Evolutionary conservation across 2,329 filamentous ascomycete genomes (phyloP).

Genomic region (Colletotrichum falcatum): DNA sequence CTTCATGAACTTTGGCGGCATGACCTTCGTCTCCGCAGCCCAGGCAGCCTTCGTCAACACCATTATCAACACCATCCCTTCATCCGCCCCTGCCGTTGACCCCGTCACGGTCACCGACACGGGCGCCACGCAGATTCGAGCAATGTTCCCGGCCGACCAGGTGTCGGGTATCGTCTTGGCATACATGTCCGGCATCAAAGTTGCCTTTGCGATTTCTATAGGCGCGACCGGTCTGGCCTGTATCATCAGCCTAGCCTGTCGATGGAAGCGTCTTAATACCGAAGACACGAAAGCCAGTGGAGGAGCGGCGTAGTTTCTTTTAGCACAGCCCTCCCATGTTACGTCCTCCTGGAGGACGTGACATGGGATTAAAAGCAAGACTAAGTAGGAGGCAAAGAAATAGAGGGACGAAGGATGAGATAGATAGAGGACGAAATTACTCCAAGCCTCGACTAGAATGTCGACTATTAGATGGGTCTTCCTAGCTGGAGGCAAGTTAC

Average conservation of each 20-base stretch:
- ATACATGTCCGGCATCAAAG: slow-evolving; percentile 58
- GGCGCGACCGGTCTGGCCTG: slow-evolving; percentile 53
- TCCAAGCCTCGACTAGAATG: too few species aligned
- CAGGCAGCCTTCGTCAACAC: slow-evolving; percentile 55
- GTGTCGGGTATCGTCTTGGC: slow-evolving; percentile 63
- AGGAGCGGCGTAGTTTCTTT: neutral
- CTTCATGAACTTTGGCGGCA: slow-evolving; percentile 58
- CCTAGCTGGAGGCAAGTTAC: too few species aligned
- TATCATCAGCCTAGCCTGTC: slow-evolving; percentile 45
- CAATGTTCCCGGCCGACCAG: slow-evolving; percentile 58
- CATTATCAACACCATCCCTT: slow-evolving; percentile 44
- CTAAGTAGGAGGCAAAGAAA: too few species aligned
- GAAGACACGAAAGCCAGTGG: neutral
- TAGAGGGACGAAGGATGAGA: too few species aligned
- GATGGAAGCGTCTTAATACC: neutral
- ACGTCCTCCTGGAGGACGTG: too few species aligned
- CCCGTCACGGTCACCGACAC: slow-evolving; percentile 49
- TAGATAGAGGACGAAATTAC: too few species aligned
- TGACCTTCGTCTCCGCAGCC: slow-evolving; percentile 57
- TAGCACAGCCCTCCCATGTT: too few species aligned
- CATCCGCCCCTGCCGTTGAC: slow-evolving; percentile 43
- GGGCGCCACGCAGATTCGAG: slow-evolving; percentile 64
- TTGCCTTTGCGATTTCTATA: slow-evolving; percentile 65
- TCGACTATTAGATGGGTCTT: too few species aligned
- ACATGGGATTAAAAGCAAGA: too few species aligned